Conservation (phyloP, 257 asterid genomes). For the Ilex aquifolium region DNA sequence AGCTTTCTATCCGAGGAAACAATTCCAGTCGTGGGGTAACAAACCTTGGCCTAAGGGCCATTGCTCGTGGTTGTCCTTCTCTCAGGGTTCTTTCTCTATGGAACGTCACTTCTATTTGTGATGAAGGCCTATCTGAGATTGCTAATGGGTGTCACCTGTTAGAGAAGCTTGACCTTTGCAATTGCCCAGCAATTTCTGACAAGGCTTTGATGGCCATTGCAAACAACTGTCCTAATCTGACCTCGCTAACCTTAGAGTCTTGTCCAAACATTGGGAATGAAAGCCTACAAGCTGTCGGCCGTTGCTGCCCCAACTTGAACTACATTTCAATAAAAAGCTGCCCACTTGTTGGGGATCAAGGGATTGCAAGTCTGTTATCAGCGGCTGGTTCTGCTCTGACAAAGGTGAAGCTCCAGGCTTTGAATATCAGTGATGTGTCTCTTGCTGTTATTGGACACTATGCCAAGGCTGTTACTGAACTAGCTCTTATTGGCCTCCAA, state of each 20-base stretch:
- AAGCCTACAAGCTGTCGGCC: slow-evolving; percentile 63
- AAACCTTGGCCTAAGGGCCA: slow-evolving; percentile 66
- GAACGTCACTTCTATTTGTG: slow-evolving; percentile 61
- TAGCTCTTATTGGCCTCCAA: slow-evolving; percentile 46
- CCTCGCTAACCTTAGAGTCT: slow-evolving; percentile 62
- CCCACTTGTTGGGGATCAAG: slow-evolving; percentile 64
- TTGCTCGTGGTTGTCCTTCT: slow-evolving; percentile 76
- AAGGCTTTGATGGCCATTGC: slow-evolving; percentile 58
- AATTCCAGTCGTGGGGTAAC: slow-evolving; percentile 50
- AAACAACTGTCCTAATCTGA: slow-evolving; percentile 60
- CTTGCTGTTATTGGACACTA: slow-evolving; percentile 90
- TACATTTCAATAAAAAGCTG: slow-evolving; percentile 55
- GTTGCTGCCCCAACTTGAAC: slow-evolving; percentile 53
- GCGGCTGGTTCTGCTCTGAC: slow-evolving; percentile 53
- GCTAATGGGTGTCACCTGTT: slow-evolving; percentile 63
- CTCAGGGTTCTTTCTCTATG: slow-evolving; percentile 65
- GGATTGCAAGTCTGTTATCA: slow-evolving; percentile 61
- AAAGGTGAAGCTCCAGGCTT: slow-evolving; percentile 53
- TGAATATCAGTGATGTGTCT: slow-evolving; percentile 62
- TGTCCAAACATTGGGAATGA: slow-evolving; percentile 71
- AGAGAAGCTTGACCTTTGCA: slow-evolving; percentile 78
- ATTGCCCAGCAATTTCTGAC: slow-evolving; percentile 69
- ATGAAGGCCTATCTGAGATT: slow-evolving; percentile 69
- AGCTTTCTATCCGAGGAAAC: slow-evolving; percentile 79
- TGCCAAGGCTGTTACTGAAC: slow-evolving; percentile 59